phyloP scores from a whole-genome alignment of 2,329 filamentous ascomycete species.

The Geosmithia putterillii region DNA sequence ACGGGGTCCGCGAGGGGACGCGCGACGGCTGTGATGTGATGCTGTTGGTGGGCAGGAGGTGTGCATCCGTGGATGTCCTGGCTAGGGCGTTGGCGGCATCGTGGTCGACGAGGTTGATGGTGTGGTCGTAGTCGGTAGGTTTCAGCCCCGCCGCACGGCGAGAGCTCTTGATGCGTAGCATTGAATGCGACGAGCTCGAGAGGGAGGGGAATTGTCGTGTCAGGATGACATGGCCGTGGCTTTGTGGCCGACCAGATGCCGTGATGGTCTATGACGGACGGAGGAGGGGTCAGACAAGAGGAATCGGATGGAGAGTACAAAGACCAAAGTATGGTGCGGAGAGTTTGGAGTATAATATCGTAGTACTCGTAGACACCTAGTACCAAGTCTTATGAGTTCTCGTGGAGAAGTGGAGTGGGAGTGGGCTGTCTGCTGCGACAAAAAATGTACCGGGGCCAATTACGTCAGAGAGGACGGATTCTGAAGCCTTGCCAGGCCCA shows the following conservation, averaged over 20 bases:
- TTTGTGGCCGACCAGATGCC: background rate
- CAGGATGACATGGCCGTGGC: background rate
- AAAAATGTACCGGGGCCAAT: too few relatives aligned
- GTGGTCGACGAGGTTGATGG: constrained; percentile 56
- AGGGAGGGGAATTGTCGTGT: background rate
- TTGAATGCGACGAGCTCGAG: background rate
- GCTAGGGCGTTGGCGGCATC: constrained; percentile 14
- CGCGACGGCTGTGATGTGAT: background rate
- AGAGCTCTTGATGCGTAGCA: constrained; percentile 2
- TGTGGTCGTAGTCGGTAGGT: constrained; percentile 56
- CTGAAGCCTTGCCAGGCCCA: too few relatives aligned
- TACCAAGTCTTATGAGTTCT: too few relatives aligned
- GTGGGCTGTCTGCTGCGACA: too few relatives aligned
- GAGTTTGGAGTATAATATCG: too few relatives aligned
- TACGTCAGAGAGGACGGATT: too few relatives aligned
- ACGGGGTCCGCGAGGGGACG: background rate
- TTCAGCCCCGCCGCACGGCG: constrained; percentile 42
- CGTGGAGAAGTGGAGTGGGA: too few relatives aligned
- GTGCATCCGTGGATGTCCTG: constrained; percentile 12
- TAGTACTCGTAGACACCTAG: too few relatives aligned
- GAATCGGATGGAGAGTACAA: background rate
- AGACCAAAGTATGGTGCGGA: too few relatives aligned
- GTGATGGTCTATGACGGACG: background rate
- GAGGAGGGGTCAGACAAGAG: background rate
- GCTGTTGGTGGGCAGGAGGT: constrained; percentile 7